These are phyloP conservation scores for Eutreptiella sp. DNA, from an alignment of 208 protist species.

Conservation along the genomic window DNA sequence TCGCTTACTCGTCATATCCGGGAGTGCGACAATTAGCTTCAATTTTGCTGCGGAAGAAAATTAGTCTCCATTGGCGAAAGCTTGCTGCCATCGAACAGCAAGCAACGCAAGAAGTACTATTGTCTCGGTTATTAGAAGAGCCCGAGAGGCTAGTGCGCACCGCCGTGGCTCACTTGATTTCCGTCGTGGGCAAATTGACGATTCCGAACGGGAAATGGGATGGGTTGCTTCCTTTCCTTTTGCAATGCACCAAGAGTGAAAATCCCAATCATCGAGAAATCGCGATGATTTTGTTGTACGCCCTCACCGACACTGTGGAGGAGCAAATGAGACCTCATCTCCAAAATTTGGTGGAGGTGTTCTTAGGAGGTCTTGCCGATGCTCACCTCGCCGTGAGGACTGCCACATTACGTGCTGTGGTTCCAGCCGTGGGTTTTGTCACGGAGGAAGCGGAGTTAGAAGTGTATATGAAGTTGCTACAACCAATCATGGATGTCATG, in stretches of 20 bases:
- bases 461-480: slow-evolving; percentile 40
- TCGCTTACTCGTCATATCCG: neutral
- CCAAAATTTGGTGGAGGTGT: slow-evolving; percentile 45
- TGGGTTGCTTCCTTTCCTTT: slow-evolving; percentile 56
- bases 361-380: slow-evolving; percentile 57
- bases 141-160: slow-evolving; percentile 55
- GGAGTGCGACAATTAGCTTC: slow-evolving; percentile 68
- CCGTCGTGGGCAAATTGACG: slow-evolving; percentile 58
- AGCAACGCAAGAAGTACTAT: slow-evolving; percentile 54
- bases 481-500: slow-evolving; percentile 43
- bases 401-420: slow-evolving; percentile 54
- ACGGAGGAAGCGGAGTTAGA: slow-evolving; percentile 29
- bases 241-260: slow-evolving; percentile 37
- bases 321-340: slow-evolving; percentile 33
- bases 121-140: slow-evolving; percentile 56
- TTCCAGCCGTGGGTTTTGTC: slow-evolving; percentile 47
- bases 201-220: slow-evolving; percentile 42
- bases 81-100: slow-evolving; percentile 40
- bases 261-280: slow-evolving; percentile 65
- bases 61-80: slow-evolving; percentile 58
- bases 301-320: slow-evolving; percentile 56
- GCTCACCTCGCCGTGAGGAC: slow-evolving; percentile 46
- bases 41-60: slow-evolving; percentile 66
- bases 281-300: slow-evolving; percentile 68
- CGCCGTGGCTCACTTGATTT: slow-evolving; percentile 63